phyloP scores from a whole-genome alignment of 306 rosid genomes.

The Lathyrus sativus region DNA sequence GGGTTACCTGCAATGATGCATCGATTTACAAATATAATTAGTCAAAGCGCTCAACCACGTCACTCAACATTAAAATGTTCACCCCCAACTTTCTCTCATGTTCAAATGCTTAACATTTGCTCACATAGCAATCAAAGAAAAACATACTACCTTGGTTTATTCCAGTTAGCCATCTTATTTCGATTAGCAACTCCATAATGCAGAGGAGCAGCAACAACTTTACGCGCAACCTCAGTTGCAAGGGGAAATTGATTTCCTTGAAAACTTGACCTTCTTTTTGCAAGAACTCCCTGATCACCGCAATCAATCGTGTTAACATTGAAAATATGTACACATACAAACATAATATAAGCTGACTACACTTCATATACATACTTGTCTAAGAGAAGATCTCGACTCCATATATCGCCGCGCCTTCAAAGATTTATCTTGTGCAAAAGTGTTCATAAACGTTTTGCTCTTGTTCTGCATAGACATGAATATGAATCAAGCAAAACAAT shows the following conservation, averaged over 20 bases:
- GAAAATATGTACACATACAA: constrained; percentile 1
- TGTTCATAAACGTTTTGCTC: constrained; percentile 50
- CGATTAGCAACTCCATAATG: constrained; percentile 51
- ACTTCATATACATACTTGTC: constrained; percentile 62
- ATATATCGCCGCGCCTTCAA: constrained; percentile 55
- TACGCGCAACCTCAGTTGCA: constrained; percentile 67
- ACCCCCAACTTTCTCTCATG: neutral
- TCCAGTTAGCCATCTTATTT: constrained; percentile 66
- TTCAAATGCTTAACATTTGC: constrained; percentile 2
- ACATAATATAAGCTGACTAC: neutral
- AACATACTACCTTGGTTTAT: constrained; percentile 69
- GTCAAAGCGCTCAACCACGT: neutral
- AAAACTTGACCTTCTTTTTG: constrained; percentile 82
- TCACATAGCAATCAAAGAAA: neutral
- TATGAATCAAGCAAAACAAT: constrained; percentile 9
- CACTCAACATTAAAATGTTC: constrained; percentile 3
- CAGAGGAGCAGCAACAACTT: constrained; percentile 70
- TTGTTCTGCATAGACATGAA: constrained; percentile 57
- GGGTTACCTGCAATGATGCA: constrained; percentile 68
- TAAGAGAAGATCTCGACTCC: constrained; percentile 76
- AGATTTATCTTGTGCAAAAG: constrained; percentile 62
- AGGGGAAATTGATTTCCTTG: constrained; percentile 76
- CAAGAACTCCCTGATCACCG: constrained; percentile 65
- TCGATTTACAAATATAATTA: constrained; percentile 8
- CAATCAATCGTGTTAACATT: neutral